Evolutionary conservation across 371 early-diverging fungal species (phyloP).

Genomic region (Apophysomyces variabilis): DNA sequence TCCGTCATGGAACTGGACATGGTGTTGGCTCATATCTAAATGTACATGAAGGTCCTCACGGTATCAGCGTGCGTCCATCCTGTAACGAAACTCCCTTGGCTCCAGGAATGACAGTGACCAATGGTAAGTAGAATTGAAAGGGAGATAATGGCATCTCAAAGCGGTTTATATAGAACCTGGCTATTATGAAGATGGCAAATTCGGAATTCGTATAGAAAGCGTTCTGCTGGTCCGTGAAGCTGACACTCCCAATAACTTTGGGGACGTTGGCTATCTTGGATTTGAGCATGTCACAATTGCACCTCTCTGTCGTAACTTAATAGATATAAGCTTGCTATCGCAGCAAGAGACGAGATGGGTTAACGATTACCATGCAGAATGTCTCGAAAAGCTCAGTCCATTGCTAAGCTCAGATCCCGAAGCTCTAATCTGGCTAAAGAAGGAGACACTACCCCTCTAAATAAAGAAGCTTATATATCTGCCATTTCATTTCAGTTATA

Average conservation of each 20-base stretch:
- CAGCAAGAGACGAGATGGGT: slow-evolving; percentile 83
- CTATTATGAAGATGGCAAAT: slow-evolving; percentile 96
- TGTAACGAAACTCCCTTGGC: slow-evolving; percentile 77
- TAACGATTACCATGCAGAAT: slow-evolving; percentile 82
- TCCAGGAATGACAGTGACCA: slow-evolving; percentile 91
- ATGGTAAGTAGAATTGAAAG: slow-evolving; percentile 47
- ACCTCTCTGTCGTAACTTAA: slow-evolving; percentile 81
- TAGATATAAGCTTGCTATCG: slow-evolving; percentile 69
- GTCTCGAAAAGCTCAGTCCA: slow-evolving; percentile 76
- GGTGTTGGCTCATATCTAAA: slow-evolving; percentile 99
- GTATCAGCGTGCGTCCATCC: slow-evolving; percentile 80
- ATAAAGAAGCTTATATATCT: not conserved
- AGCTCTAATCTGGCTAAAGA: slow-evolving; percentile 80
- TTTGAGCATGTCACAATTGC: slow-evolving; percentile 94
- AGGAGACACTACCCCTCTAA: slow-evolving; percentile 66
- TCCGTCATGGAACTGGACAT: slow-evolving; percentile 99
- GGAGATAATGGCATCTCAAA: too few relatives aligned
- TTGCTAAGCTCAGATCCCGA: slow-evolving; percentile 66
- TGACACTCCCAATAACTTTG: slow-evolving; percentile 77
- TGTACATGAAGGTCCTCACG: slow-evolving; percentile 99
- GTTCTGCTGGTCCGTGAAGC: slow-evolving; percentile 70
- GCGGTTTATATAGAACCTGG: slow-evolving; percentile 83
- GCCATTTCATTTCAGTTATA: too few relatives aligned
- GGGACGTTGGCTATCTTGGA: slow-evolving; percentile 75
- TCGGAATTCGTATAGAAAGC: slow-evolving; percentile 99